phyloP scores from a whole-genome alignment of 2,329 filamentous ascomycete genomes.

The Fusarium heterosporum region DNA sequence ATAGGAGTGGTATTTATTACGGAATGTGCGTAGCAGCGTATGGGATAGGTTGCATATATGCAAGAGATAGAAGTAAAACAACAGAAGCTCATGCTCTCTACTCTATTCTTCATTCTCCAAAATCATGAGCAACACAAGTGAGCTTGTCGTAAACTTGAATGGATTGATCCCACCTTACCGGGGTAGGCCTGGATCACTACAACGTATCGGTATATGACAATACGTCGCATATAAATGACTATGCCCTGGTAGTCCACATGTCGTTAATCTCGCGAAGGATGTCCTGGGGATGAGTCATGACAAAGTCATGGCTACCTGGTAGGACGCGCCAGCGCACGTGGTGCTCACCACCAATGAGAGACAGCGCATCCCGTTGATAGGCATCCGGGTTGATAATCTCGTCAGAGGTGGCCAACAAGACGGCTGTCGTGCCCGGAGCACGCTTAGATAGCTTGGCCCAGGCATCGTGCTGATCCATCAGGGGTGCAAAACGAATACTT shows the following conservation, averaged over 20 bases:
- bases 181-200: background rate
- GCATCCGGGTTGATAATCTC: conserved; percentile 64
- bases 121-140: conserved; percentile 7
- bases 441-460: conserved; percentile 62
- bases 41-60: background rate
- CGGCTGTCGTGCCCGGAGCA: conserved; percentile 58
- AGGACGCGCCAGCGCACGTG: conserved; percentile 64
- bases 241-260: conserved; percentile 57
- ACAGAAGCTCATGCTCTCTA: background rate
- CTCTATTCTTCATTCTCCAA: conserved; percentile 24
- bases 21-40: background rate
- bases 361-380: conserved; percentile 62
- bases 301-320: conserved; percentile 70
- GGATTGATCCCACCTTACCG: background rate
- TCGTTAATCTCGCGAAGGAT: conserved; percentile 61
- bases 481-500: conserved; percentile 65
- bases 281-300: conserved; percentile 64
- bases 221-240: background rate
- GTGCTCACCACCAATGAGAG: conserved; percentile 62
- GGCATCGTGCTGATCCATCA: conserved; percentile 63
- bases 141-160: background rate
- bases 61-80: conserved; percentile 1
- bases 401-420: conserved; percentile 64
- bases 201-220: background rate
- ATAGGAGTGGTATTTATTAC: conserved; percentile 44